Conservation (phyloP, 495 filamentous ascomycete species). For the Penicillium ochrochloron region DNA sequence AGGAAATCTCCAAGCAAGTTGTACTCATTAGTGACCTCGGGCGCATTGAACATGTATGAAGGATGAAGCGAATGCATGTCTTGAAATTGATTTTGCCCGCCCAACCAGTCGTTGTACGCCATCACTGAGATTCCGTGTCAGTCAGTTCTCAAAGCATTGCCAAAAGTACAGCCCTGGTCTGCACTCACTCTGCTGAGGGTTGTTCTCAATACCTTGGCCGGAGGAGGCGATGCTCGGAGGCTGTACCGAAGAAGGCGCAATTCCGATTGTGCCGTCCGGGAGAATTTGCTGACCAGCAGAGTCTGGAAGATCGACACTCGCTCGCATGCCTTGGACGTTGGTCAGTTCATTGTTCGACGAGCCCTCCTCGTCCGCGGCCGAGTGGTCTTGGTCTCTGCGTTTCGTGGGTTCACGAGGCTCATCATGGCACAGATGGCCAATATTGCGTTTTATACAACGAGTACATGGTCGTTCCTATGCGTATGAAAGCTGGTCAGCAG, state of each 20-base stretch:
- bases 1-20: constrained; percentile 96
- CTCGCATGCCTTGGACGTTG: constrained; percentile 44
- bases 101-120: constrained; percentile 71
- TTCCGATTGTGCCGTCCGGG: constrained; percentile 40
- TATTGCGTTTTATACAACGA: constrained; percentile 98
- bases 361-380: constrained; percentile 61
- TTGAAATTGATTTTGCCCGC: constrained; percentile 79
- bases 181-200: constrained; percentile 76
- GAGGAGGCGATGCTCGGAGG: constrained; percentile 39
- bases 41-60: constrained; percentile 93
- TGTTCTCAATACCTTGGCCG: constrained; percentile 56
- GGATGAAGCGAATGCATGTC: constrained; percentile 94
- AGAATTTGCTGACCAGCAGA: constrained; percentile 48
- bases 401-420: constrained; percentile 85
- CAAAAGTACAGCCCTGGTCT: constrained; percentile 19
- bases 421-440: constrained; percentile 98
- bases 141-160: constrained; percentile 18
- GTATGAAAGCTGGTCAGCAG: constrained; percentile 36
- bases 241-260: constrained; percentile 41
- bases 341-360: constrained; percentile 53
- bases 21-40: constrained; percentile 93
- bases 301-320: constrained; percentile 47
- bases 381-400: constrained; percentile 69
- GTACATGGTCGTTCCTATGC: constrained; percentile 90
- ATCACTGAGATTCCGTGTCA: constrained; percentile 54